Percentiles rank a stretch among this genome's conserved stretches.
Evolutionary conservation across 1,284 basidiomycete species (phyloP).

Genomic region (Irpex sp.): DNA sequence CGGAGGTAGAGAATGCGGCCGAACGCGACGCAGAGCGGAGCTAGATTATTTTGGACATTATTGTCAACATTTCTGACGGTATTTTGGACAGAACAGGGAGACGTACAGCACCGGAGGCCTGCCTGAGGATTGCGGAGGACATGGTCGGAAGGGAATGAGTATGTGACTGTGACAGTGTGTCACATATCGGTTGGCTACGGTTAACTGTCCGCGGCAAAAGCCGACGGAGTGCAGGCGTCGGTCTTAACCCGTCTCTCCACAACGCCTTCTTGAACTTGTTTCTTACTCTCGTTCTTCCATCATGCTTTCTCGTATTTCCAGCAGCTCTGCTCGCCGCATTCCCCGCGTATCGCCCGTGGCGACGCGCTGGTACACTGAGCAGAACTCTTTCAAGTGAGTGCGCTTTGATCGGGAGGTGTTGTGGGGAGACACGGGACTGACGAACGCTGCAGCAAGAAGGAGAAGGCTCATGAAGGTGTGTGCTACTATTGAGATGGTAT

Average conservation of each 20-base stretch:
- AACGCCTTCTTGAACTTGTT: not conserved
- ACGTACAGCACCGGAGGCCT: slow-evolving; percentile 48
- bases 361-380: slow-evolving; percentile 31
- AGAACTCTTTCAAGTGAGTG: slow-evolving; percentile 43
- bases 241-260: not conserved
- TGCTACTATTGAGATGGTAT: not conserved
- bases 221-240: slow-evolving; percentile 4
- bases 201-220: slow-evolving; percentile 12
- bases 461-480: slow-evolving; percentile 68
- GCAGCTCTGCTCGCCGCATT: slow-evolving; percentile 37
- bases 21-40: slow-evolving; percentile 36
- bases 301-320: slow-evolving; percentile 44
- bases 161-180: slow-evolving; percentile 23
- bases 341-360: slow-evolving; percentile 32
- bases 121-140: slow-evolving; percentile 55
- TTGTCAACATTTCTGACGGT: slow-evolving; percentile 5
- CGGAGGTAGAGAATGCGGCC: slow-evolving; percentile 62
- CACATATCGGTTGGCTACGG: slow-evolving; percentile 26
- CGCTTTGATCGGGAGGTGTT: slow-evolving; percentile 29
- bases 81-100: not conserved
- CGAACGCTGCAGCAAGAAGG: slow-evolving; percentile 53
- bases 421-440: slow-evolving; percentile 9
- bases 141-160: slow-evolving; percentile 42
- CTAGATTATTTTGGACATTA: slow-evolving; percentile 19
- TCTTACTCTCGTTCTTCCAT: slow-evolving; percentile 6